phyloP scores from a whole-genome alignment of 345 rosid species.

The Hevea brasiliensis region DNA sequence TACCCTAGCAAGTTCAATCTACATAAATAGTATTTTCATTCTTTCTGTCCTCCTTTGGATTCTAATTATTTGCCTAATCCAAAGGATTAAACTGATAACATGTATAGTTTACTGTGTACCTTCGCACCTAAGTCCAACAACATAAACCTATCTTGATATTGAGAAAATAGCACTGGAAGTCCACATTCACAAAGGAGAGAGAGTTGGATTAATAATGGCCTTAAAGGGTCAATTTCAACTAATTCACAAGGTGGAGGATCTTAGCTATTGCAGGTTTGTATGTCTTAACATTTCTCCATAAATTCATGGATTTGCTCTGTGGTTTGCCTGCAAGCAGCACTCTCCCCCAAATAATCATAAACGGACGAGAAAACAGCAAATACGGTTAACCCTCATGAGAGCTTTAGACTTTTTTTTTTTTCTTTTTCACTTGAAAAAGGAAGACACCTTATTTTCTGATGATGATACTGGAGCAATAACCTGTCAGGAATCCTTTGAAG shows the following conservation, averaged over 20 bases:
- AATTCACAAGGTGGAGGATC: conserved; percentile 59
- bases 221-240: conserved; percentile 61
- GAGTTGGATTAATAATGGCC: neutral
- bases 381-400: no score
- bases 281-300: conserved; percentile 49
- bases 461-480: conserved; percentile 58
- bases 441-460: conserved; percentile 70
- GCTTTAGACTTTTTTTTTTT: no score
- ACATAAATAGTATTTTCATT: no score
- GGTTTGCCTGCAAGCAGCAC: conserved; percentile 58
- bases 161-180: neutral
- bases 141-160: neutral
- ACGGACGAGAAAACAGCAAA: no score
- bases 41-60: no score
- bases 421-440: no score
- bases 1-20: no score
- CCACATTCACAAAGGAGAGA: neutral
- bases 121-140: neutral
- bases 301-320: conserved; percentile 53
- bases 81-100: neutral
- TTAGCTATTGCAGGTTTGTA: conserved; percentile 75
- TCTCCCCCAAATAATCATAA: no score
- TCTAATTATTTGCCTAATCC: neutral
- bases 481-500: conserved; percentile 61
- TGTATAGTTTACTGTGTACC: no score